A percentile compares a stretch with the other conserved stretches of the same genome.
phyloP scores from a whole-genome alignment of 2,329 filamentous ascomycete genomes.

The Tolypocladium pustulatum region DNA sequence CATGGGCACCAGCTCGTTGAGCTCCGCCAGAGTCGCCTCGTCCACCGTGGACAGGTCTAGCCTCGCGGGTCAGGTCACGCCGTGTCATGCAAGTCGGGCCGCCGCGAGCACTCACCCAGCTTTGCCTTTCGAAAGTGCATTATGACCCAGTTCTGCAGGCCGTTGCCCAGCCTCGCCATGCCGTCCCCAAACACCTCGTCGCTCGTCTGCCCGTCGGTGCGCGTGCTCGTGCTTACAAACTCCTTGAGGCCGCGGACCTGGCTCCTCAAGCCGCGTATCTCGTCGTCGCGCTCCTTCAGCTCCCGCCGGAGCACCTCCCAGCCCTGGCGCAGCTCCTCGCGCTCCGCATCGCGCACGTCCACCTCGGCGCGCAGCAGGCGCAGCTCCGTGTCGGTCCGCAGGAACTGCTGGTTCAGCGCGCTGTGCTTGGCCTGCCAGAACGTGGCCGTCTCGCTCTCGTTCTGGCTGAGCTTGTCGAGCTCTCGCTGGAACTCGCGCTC shows the following conservation, averaged over 20 bases:
- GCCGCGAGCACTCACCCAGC: constrained; percentile 29
- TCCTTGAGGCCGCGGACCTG: constrained; percentile 61
- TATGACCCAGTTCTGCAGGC: constrained; percentile 66
- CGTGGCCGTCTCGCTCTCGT: constrained; percentile 43
- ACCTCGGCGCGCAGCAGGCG: constrained; percentile 38
- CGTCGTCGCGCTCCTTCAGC: constrained; percentile 40
- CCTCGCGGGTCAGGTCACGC: neutral
- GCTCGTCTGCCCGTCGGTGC: constrained; percentile 48
- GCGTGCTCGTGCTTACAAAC: constrained; percentile 58
- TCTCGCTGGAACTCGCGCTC: constrained; percentile 42
- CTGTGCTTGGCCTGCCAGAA: constrained; percentile 50
- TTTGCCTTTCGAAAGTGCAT: constrained; percentile 55
- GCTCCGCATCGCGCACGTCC: constrained; percentile 34
- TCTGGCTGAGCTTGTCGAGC: constrained; percentile 40
- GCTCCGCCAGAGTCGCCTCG: constrained; percentile 28
- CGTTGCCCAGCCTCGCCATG: constrained; percentile 52
- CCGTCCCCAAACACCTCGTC: constrained; percentile 57
- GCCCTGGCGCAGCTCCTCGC: constrained; percentile 37
- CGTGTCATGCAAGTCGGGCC: neutral
- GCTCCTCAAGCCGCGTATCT: constrained; percentile 40
- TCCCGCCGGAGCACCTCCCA: constrained; percentile 36
- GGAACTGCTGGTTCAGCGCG: constrained; percentile 38
- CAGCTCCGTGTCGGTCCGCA: constrained; percentile 42
- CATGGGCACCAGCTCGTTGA: constrained; percentile 43
- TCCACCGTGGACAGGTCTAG: constrained; percentile 33